Base-by-base conservation (phyloP, 2,329 filamentous ascomycete species). In the Ceratocystis destructans region DNA sequence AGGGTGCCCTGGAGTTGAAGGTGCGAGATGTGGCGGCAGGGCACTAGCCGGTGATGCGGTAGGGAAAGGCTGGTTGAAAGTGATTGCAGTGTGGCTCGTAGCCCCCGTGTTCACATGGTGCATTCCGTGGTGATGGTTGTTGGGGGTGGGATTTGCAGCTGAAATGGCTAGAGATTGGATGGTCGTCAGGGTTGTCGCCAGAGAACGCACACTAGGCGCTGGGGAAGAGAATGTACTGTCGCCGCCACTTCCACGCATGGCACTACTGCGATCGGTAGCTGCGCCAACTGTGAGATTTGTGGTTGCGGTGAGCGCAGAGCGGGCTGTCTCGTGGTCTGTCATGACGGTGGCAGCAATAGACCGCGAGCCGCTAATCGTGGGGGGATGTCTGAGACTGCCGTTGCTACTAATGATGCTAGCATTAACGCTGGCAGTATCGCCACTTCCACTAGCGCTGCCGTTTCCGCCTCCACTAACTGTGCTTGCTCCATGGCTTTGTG, bases 101-200 rank as follows among this genome's bases (percentile, higher is more conserved):
- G 79, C 77, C 70, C 82, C 78, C 33, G 77, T 74, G 70, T 73
- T 75, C 70, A 64, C 65, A 61, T 70, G 69, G 66, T 71, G 71
- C 6, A 63, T 62, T 41, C 71, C 72, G 45, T 83, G 73, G 77
- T 79, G 73, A 68, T 75, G 77, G 70, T 74, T 77, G 48, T 67
- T 77, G 76, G 68, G 70, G 72, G 65, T 73, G 62, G 75, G 77
- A 65, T 76, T 28, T 37, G 28, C 55, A 4, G 55, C 55, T 31
- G 55, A 59, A 20, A 20, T 37, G 77, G 61, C 77, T 69, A 84
- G 79, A 0, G 89, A 93, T 72, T 93, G 89, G 68, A 95, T 91
- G 0, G 89, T 95, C 0, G 90, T 94, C 66, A 95, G 79, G 1
- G 89, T 94, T 0, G 89, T 94, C 1, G 89, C 89, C 65, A 95